Conservation (phyloP, 2,329 filamentous ascomycete genomes). For the Aspergillus sp. region DNA sequence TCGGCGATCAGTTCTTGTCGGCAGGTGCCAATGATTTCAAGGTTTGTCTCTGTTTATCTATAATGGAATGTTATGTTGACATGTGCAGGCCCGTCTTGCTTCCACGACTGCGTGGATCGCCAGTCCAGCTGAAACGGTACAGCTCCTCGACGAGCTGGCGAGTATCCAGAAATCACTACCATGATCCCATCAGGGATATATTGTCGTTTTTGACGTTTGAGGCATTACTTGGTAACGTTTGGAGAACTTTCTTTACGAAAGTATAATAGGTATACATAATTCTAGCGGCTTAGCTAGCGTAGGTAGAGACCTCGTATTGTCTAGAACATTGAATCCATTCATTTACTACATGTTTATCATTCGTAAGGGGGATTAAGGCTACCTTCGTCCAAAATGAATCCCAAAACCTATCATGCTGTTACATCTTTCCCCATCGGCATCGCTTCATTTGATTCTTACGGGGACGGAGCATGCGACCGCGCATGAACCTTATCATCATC, state of each 20-base stretch:
- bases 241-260: not conserved
- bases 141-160: conserved; percentile 79
- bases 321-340: not conserved
- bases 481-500: conserved; percentile 3
- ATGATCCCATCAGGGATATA: not conserved
- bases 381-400: not conserved
- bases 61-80: not conserved
- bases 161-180: conserved; percentile 26
- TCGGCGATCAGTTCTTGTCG: conserved; percentile 93
- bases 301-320: not conserved
- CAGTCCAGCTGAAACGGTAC: conserved; percentile 85
- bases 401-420: not conserved
- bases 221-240: not conserved
- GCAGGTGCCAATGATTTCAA: conserved; percentile 98
- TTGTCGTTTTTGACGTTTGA: too few species aligned
- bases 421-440: not conserved
- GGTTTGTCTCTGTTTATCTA: conserved; percentile 40
- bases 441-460: not conserved
- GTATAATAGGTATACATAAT: not conserved
- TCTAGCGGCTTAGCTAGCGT: not conserved
- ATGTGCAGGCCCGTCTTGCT: conserved; percentile 68
- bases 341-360: not conserved
- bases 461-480: not conserved
- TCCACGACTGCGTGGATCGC: conserved; percentile 98
- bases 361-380: not conserved